Percentiles rank a stretch among this genome's conserved stretches.
phyloP scores from a whole-genome alignment of 2,329 filamentous ascomycete species.

The Samsoniella hepiali region DNA sequence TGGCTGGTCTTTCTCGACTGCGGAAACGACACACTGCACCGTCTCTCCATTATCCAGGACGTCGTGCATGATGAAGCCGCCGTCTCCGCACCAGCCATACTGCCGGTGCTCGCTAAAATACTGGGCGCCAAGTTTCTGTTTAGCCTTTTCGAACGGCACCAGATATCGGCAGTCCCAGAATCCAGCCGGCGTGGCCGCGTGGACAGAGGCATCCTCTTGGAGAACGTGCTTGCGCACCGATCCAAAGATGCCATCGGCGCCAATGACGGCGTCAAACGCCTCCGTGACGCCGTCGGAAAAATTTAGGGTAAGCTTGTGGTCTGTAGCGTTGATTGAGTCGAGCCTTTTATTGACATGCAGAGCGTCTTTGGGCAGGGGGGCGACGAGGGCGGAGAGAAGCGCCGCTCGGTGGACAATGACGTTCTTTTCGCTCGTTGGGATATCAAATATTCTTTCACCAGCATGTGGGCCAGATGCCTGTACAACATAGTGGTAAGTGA shows the following conservation, averaged over 20 bases:
- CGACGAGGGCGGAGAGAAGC: slow-evolving; percentile 23
- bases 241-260: slow-evolving; percentile 26
- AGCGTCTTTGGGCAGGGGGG: slow-evolving; percentile 18
- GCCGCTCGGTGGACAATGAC: slow-evolving; percentile 25
- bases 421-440: not conserved
- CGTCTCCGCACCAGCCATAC: slow-evolving; percentile 12
- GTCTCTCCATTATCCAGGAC: slow-evolving; percentile 10
- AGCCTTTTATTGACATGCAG: slow-evolving; percentile 22
- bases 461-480: slow-evolving; percentile 7
- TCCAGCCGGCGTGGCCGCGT: not conserved
- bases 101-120: not conserved
- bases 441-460: not conserved
- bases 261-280: slow-evolving; percentile 24
- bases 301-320: not conserved
- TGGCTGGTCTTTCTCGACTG: not conserved
- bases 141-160: slow-evolving; percentile 7
- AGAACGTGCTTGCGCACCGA: slow-evolving; percentile 23
- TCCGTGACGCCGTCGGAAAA: slow-evolving; percentile 20
- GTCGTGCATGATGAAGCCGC: slow-evolving; percentile 7
- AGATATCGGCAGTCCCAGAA: slow-evolving; percentile 13
- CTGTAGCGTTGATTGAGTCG: slow-evolving; percentile 5
- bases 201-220: not conserved
- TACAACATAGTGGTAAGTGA: not conserved
- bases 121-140: not conserved
- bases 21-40: slow-evolving; percentile 4